Evolutionary conservation across 2,329 filamentous ascomycete species (phyloP).

Genomic region (Colletotrichum salicis): DNA sequence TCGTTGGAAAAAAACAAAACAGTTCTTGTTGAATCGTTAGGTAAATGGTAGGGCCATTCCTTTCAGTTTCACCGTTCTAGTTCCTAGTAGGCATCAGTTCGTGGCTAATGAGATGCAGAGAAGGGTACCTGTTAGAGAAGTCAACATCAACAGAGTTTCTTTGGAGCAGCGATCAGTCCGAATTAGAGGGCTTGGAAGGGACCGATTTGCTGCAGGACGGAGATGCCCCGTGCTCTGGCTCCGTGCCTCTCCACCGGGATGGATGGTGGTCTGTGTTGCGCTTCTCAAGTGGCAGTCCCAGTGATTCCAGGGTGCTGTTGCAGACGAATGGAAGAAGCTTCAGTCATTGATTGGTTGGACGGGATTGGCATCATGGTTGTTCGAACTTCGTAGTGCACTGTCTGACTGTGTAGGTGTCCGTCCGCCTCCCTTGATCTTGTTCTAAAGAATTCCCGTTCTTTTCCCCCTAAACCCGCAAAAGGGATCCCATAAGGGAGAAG

Average conservation of each 20-base stretch:
- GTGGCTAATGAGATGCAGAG: not conserved
- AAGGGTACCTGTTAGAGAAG: not conserved
- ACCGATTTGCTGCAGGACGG: not conserved
- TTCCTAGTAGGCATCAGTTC: not conserved
- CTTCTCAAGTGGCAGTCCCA: not conserved
- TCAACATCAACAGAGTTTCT: not conserved
- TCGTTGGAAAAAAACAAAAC: not conserved
- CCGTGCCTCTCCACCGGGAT: not conserved
- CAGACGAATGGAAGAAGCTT: not conserved
- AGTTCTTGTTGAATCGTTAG: not conserved
- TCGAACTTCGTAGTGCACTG: too few species aligned
- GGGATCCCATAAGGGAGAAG: constrained; percentile 5
- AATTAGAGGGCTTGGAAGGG: not conserved
- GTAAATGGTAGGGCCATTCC: not conserved
- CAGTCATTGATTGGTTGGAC: not conserved
- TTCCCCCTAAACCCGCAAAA: constrained; percentile 4
- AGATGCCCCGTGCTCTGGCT: not conserved
- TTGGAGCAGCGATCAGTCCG: not conserved
- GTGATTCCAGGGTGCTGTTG: not conserved
- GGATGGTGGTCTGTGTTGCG: constrained; percentile 23
- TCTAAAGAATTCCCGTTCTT: not conserved
- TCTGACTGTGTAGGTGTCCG: not conserved
- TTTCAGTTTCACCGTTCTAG: not conserved
- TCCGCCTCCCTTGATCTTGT: not conserved
- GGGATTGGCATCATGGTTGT: not conserved